phyloP scores from a whole-genome alignment of 2,329 filamentous ascomycete species.

The Pseudogymnoascus sp. region DNA sequence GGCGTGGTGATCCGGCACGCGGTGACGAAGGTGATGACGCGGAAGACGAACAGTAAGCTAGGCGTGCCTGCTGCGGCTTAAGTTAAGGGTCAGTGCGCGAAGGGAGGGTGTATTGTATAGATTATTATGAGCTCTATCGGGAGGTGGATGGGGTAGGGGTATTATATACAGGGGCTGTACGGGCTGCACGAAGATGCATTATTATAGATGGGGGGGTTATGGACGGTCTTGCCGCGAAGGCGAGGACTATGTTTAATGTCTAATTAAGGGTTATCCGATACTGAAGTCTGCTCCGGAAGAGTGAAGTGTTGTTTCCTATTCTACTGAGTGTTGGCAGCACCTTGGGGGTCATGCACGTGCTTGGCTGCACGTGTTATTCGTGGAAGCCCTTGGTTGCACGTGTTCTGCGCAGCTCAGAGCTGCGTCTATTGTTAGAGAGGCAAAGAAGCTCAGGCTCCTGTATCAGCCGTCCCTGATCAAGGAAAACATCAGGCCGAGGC shows the following conservation, averaged over 20 bases:
- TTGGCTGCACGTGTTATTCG: neutral
- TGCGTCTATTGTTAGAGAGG: neutral
- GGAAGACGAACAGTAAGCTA: slow-evolving; percentile 47
- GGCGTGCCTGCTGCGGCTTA: slow-evolving; percentile 31
- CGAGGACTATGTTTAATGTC: slow-evolving; percentile 1
- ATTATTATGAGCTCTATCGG: neutral
- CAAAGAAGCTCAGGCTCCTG: neutral
- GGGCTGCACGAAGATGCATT: neutral
- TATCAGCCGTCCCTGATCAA: neutral
- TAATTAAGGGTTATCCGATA: neutral
- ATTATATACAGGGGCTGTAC: slow-evolving; percentile 4
- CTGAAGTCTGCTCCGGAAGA: neutral
- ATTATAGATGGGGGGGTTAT: slow-evolving; percentile 2
- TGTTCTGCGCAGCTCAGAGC: neutral
- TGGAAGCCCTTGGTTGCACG: neutral
- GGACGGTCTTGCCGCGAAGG: neutral
- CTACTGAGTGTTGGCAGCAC: neutral
- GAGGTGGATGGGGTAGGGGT: neutral
- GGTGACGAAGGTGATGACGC: slow-evolving; percentile 81
- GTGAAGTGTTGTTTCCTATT: neutral
- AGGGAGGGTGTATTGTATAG: neutral
- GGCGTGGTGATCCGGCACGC: slow-evolving; percentile 83
- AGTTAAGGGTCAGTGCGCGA: neutral
- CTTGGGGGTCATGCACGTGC: neutral
- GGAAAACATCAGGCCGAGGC: neutral